Conservation (phyloP, 164 flowering plant genomes). For the Kingdonia uniflora region DNA sequence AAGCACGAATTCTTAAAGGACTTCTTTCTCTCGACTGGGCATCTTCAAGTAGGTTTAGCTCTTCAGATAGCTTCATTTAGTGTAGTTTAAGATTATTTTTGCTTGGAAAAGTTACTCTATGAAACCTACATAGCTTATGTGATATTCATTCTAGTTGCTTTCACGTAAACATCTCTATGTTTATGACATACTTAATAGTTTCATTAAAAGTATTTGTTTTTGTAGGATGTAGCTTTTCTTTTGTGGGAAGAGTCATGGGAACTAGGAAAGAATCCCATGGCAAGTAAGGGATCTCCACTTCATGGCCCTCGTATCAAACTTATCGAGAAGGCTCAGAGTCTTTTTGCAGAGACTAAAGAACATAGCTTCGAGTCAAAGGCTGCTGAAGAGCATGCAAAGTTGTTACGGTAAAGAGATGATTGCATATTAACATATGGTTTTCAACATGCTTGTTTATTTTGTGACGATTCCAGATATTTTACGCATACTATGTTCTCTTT, state of each 20-base stretch:
- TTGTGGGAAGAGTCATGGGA: slow-evolving; percentile 97
- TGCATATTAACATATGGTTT: neutral
- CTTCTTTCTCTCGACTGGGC: slow-evolving; percentile 79
- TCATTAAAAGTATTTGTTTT: slow-evolving; percentile 11
- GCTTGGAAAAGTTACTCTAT: too few species aligned
- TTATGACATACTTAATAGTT: too few species aligned
- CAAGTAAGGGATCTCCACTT: slow-evolving; percentile 83
- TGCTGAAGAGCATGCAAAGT: slow-evolving; percentile 94
- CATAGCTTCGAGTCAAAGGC: slow-evolving; percentile 85
- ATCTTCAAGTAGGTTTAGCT: slow-evolving; percentile 56
- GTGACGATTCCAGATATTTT: too few species aligned
- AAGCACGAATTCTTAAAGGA: slow-evolving; percentile 83
- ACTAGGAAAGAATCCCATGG: slow-evolving; percentile 79
- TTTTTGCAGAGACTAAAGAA: slow-evolving; percentile 79
- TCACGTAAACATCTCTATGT: too few species aligned
- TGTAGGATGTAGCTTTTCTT: slow-evolving; percentile 84
- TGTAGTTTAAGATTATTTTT: too few species aligned
- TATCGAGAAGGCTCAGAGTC: slow-evolving; percentile 72
- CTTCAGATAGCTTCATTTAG: neutral
- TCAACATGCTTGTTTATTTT: neutral
- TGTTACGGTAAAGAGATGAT: slow-evolving; percentile 44
- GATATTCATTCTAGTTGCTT: too few species aligned
- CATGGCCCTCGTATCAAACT: slow-evolving; percentile 90
- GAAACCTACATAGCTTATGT: too few species aligned
- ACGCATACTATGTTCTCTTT: too few species aligned